Evolutionary conservation across 2,329 filamentous ascomycete genomes (phyloP).

Genomic region (Claviceps monticola): DNA sequence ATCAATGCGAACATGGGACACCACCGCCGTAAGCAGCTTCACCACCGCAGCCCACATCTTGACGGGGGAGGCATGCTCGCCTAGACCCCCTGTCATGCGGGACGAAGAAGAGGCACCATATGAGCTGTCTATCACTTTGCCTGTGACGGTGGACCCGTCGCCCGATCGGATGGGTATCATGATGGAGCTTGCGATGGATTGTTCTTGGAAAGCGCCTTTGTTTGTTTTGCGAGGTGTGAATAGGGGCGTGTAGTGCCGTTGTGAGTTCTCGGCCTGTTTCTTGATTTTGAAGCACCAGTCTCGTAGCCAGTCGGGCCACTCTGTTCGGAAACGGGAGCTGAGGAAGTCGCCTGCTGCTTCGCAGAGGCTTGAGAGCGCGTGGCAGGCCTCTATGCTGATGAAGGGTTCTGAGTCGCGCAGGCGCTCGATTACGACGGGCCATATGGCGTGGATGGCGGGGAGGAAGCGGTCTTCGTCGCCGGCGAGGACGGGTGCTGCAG

Average conservation of each 20-base stretch:
- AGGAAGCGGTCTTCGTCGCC: slow-evolving; percentile 72
- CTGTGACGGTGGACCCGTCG: slow-evolving; percentile 9
- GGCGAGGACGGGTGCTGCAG: slow-evolving; percentile 57
- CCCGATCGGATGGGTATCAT: slow-evolving; percentile 20
- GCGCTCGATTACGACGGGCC: slow-evolving; percentile 65
- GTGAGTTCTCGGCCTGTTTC: slow-evolving; percentile 19
- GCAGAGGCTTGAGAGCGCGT: slow-evolving; percentile 56
- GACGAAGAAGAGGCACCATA: not conserved
- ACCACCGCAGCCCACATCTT: slow-evolving; percentile 53
- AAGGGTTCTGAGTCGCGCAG: slow-evolving; percentile 54
- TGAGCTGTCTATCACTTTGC: not conserved
- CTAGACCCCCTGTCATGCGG: slow-evolving; percentile 26
- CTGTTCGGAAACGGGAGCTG: slow-evolving; percentile 55
- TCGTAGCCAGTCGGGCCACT: slow-evolving; percentile 48
- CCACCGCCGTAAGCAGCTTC: slow-evolving; percentile 44
- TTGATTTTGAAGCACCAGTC: slow-evolving; percentile 34
- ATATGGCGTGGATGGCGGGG: slow-evolving; percentile 78
- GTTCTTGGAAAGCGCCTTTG: not conserved
- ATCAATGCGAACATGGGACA: slow-evolving; percentile 47
- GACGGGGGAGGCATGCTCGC: slow-evolving; percentile 45
- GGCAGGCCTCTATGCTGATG: slow-evolving; percentile 56
- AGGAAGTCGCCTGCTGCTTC: slow-evolving; percentile 68
- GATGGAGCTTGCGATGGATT: slow-evolving; percentile 8
- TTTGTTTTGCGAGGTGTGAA: not conserved
- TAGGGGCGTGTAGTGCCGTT: slow-evolving; percentile 4